Evolutionary conservation across 2,329 filamentous ascomycete genomes (phyloP), one percentile per base, ranked within the genome.

Genomic region (Emmonsia crescens): DNA sequence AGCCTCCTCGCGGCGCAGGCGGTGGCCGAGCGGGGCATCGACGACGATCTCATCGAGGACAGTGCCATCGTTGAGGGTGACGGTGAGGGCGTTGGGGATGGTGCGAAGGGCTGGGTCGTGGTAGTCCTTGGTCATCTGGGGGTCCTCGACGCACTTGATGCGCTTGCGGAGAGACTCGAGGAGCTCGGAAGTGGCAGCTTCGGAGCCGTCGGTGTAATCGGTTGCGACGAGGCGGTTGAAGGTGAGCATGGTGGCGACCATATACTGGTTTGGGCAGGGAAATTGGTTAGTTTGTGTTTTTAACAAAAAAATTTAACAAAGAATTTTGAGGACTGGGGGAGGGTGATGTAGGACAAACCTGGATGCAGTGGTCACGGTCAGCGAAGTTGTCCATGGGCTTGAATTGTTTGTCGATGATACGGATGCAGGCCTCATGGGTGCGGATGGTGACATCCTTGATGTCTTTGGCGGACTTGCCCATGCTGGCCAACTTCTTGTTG

Each of bases 321-420:
- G 44, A 59, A 8, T 16, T 16, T 58, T 56, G n/a, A 24, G 12
- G 54, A 54, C 31, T 27, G 24, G 40, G 14, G 1, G 61, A 5
- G 33, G 49, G 8, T 12, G 29, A 46, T n/a, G 21, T 4, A 29
- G 55, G 44, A 63, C 72, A 64, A 72, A 81, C 79, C 81, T 97
- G 94, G 69, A 99, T 93, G 80, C 94, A 99, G 84, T 99, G 94
- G 79, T 99, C 94, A 73, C 94, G 91, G 80, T 99, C 94, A 73
- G 94, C 94, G 73, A 97, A 99, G 86, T 99, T 99, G 82, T 96
- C 92, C 90, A 99, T 96, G 70, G 92, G 87, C 85, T 96, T 97
- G 84, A 96, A 95, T 80, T 99, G 94, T 84, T 99, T 99, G 85
- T 99, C 94, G 72, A 99, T 99, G 79, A 99, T 99, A 72, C 94